Evolutionary conservation across 306 rosid genomes (phyloP).

Genomic region (Glycine soja): DNA sequence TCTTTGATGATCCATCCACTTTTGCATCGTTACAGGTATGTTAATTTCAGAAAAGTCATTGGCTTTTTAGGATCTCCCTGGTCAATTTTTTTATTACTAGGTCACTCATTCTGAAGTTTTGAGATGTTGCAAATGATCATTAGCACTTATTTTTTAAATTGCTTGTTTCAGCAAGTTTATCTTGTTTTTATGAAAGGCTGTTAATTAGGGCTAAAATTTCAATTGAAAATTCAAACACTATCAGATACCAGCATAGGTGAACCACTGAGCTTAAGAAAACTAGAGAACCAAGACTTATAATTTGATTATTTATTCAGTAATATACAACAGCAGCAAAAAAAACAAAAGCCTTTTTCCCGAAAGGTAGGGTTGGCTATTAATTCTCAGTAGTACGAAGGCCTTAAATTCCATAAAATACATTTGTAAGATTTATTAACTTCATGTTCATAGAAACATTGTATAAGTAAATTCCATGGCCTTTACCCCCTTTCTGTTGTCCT

Average conservation of each 20-base stretch:
- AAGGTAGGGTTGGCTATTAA: not conserved
- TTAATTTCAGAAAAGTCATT: slow-evolving; percentile 32
- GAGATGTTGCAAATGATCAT: slow-evolving; percentile 13
- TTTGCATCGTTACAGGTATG: slow-evolving; percentile 78
- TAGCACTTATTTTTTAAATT: slow-evolving; percentile 4
- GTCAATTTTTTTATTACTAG: slow-evolving; percentile 24
- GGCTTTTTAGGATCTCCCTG: slow-evolving; percentile 35
- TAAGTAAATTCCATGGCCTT: slow-evolving; percentile 20
- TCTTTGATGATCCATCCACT: slow-evolving; percentile 86
- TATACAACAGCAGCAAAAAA: slow-evolving; percentile 1
- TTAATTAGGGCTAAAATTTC: slow-evolving; percentile 13
- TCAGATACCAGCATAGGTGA: not conserved
- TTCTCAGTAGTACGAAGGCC: not conserved
- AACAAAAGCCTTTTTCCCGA: not conserved
- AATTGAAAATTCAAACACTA: slow-evolving; percentile 5
- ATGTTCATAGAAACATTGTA: not conserved
- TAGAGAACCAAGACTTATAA: slow-evolving; percentile 4
- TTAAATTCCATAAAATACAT: slow-evolving; percentile 5
- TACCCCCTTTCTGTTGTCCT: slow-evolving; percentile 14
- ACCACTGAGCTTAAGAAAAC: slow-evolving; percentile 8
- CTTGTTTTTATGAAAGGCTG: not conserved
- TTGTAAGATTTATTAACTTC: not conserved
- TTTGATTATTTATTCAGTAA: not conserved
- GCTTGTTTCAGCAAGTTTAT: not conserved
- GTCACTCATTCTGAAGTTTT: slow-evolving; percentile 19